Evolutionary conservation across 2,329 filamentous ascomycete species (phyloP).

Genomic region (Aurifilum marmelostoma): DNA sequence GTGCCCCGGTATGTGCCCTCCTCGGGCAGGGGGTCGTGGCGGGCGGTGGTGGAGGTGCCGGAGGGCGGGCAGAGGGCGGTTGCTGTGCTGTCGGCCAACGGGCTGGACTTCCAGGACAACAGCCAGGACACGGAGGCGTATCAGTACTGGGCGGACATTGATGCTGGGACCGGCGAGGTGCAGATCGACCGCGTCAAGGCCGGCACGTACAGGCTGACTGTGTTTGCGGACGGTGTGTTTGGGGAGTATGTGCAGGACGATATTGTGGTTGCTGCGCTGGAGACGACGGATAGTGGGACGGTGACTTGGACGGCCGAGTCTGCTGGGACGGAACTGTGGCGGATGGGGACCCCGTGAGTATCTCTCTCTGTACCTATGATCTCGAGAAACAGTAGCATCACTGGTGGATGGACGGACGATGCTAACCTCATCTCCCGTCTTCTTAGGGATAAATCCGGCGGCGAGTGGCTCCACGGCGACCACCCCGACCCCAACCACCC

Average conservation of each 20-base stretch:
- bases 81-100: constrained; percentile 57
- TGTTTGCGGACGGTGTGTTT: constrained; percentile 66
- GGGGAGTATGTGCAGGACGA: constrained; percentile 61
- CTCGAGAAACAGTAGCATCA: too few species aligned
- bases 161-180: constrained; percentile 47
- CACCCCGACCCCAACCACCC: constrained; percentile 51
- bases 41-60: constrained; percentile 56
- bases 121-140: constrained; percentile 56
- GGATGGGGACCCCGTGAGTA: constrained; percentile 57
- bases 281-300: constrained; percentile 38
- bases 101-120: constrained; percentile 62
- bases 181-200: constrained; percentile 57
- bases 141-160: constrained; percentile 65
- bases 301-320: constrained; percentile 51
- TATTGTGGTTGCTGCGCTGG: constrained; percentile 46
- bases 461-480: constrained; percentile 63
- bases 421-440: too few species aligned
- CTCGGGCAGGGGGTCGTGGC: constrained; percentile 52
- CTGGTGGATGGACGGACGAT: too few species aligned
- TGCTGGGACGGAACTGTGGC: constrained; percentile 62
- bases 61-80: constrained; percentile 53
- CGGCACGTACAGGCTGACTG: constrained; percentile 63
- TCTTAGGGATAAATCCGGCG: constrained; percentile 55
- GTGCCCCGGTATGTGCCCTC: constrained; percentile 63
- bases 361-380: too few species aligned